These are phyloP conservation scores for Wickerhamomyces chaumierensis DNA, from an alignment of 805 yeast species.

Conservation along the genomic window DNA sequence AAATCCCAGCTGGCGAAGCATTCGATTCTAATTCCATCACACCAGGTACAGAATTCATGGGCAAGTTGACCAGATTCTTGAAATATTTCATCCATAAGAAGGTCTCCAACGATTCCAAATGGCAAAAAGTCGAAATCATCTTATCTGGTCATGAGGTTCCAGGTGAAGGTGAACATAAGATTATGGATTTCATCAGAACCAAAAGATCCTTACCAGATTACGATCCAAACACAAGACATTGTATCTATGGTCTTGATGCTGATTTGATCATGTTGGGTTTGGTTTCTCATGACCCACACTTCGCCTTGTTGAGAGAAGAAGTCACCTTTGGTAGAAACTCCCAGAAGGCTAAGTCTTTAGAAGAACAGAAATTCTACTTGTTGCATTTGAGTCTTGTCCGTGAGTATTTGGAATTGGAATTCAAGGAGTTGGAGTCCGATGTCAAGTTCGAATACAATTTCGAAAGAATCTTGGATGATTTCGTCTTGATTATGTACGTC, in stretches of 20 bases:
- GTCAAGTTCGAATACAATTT: slow-evolving; percentile 63
- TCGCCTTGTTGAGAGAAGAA: slow-evolving; percentile 88
- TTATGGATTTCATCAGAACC: slow-evolving; percentile 82
- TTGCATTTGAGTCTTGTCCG: slow-evolving; percentile 81
- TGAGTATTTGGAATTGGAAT: slow-evolving; percentile 85
- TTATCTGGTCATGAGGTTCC: slow-evolving; percentile 94
- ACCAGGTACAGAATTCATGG: slow-evolving; percentile 97
- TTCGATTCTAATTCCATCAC: slow-evolving; percentile 91
- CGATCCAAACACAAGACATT: slow-evolving; percentile 77
- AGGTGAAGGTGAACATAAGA: slow-evolving; percentile 97
- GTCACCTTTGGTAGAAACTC: slow-evolving; percentile 67
- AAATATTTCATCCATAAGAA: slow-evolving; percentile 84
- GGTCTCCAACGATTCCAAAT: slow-evolving; percentile 72
- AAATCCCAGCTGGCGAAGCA: slow-evolving; percentile 71
- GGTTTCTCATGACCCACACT: slow-evolving; percentile 91
- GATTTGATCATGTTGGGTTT: slow-evolving; percentile 91
- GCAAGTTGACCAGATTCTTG: slow-evolving; percentile 67
- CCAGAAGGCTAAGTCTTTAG: slow-evolving; percentile 35
- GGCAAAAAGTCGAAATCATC: slow-evolving; percentile 71
- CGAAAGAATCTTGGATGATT: slow-evolving; percentile 86
- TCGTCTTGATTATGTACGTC: slow-evolving; percentile 82
- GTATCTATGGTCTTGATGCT: slow-evolving; percentile 93
- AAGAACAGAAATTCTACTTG: slow-evolving; percentile 71
- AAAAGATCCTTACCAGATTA: slow-evolving; percentile 65
- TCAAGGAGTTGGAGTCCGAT: slow-evolving; percentile 53